Evolutionary conservation across 2,329 filamentous ascomycete species (phyloP).

Genomic region (Ophidiomyces ophidiicola): DNA sequence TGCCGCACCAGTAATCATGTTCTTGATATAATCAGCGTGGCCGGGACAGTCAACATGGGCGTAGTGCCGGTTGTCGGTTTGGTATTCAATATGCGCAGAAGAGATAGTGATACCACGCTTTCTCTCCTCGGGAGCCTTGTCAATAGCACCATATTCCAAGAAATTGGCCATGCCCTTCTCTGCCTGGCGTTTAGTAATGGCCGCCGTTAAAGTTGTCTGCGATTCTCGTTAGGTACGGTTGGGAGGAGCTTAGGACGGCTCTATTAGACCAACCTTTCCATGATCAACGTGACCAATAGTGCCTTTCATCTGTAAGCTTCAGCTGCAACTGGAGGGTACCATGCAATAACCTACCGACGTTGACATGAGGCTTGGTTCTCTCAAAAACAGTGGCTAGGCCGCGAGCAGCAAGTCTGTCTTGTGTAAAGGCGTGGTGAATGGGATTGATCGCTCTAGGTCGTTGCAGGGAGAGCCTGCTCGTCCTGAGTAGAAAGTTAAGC

Average conservation of each 20-base stretch:
- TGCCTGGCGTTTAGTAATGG: slow-evolving; percentile 96
- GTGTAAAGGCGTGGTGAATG: slow-evolving; percentile 48
- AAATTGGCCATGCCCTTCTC: slow-evolving; percentile 89
- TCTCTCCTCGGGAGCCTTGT: slow-evolving; percentile 97
- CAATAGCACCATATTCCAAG: slow-evolving; percentile 94
- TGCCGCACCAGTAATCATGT: slow-evolving; percentile 99
- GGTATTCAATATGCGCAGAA: slow-evolving; percentile 96
- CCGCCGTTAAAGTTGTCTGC: slow-evolving; percentile 93
- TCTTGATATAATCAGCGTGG: slow-evolving; percentile 99
- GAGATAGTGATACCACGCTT: slow-evolving; percentile 99
- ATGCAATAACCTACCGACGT: slow-evolving; percentile 58
- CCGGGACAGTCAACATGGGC: slow-evolving; percentile 99
- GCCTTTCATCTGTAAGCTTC: slow-evolving; percentile 44
- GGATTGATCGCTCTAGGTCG: slow-evolving; percentile 59
- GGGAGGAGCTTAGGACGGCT: slow-evolving; percentile 9
- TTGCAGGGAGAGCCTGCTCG: slow-evolving; percentile 62
- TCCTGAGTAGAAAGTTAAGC: slow-evolving; percentile 66
- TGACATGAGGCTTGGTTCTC: slow-evolving; percentile 93
- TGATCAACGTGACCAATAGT: slow-evolving; percentile 99
- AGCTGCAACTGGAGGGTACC: not conserved
- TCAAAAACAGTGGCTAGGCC: slow-evolving; percentile 58
- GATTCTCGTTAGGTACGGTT: slow-evolving; percentile 15
- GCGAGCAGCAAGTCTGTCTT: slow-evolving; percentile 37
- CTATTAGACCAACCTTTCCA: slow-evolving; percentile 59
- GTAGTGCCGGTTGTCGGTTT: slow-evolving; percentile 89